phyloP scores from a whole-genome alignment of 352 stramenopile genomes.

The Pythium insidiosum region DNA sequence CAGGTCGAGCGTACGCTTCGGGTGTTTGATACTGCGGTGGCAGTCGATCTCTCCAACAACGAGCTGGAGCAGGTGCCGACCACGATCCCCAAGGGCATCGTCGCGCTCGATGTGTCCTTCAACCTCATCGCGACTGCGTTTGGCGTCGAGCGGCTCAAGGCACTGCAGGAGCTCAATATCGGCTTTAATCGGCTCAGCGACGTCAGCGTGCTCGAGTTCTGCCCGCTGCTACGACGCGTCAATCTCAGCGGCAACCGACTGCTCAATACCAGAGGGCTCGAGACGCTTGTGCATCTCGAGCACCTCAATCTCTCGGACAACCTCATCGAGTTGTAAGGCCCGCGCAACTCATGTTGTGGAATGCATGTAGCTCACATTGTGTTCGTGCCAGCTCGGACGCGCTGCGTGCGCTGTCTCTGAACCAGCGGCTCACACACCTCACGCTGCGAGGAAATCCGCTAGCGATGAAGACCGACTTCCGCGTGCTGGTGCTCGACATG shows the following conservation, averaged over 20 bases:
- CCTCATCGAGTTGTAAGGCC: constrained; percentile 50
- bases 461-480: constrained; percentile 46
- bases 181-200: constrained; percentile 61
- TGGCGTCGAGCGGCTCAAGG: constrained; percentile 51
- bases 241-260: constrained; percentile 70
- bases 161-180: constrained; percentile 57
- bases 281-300: constrained; percentile 51
- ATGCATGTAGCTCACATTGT: neutral
- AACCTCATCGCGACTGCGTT: constrained; percentile 37
- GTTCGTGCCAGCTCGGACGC: constrained; percentile 34
- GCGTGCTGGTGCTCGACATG: constrained; percentile 64
- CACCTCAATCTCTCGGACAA: constrained; percentile 67
- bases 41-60: constrained; percentile 70
- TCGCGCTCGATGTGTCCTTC: constrained; percentile 65
- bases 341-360: neutral
- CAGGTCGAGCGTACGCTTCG: constrained; percentile 58
- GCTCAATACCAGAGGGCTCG: constrained; percentile 52
- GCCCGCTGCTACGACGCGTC: constrained; percentile 38
- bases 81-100: constrained; percentile 31
- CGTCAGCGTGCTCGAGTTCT: constrained; percentile 58
- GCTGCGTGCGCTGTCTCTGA: constrained; percentile 51
- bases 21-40: constrained; percentile 53
- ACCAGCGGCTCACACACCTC: constrained; percentile 60
- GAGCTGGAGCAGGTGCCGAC: constrained; percentile 52
- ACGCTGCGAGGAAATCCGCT: constrained; percentile 62